phyloP scores from a whole-genome alignment of 148 eudicot genomes.

The Rheum nobile region DNA sequence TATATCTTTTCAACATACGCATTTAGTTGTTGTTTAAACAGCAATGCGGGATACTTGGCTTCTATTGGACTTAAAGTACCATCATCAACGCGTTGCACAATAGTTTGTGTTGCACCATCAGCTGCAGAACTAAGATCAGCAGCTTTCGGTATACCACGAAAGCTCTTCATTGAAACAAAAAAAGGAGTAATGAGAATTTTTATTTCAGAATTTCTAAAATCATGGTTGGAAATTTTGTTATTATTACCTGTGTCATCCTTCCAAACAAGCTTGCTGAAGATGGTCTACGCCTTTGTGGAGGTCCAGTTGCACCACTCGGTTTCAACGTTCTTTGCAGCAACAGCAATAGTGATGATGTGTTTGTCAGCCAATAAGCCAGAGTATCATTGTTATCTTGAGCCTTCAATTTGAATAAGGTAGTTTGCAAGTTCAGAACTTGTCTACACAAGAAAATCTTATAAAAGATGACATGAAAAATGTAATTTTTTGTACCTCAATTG shows the following conservation, averaged over 20 bases:
- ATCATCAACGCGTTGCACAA: conserved; percentile 14
- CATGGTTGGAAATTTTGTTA: no score
- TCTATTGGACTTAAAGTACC: conserved; percentile 49
- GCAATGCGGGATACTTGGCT: conserved; percentile 86
- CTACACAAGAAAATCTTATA: neutral
- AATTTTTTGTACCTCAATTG: conserved; percentile 57
- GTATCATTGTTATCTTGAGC: conserved; percentile 72
- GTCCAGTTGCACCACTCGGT: conserved; percentile 55
- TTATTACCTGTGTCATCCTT: conserved; percentile 74
- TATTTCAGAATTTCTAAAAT: neutral
- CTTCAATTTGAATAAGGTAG: conserved; percentile 20
- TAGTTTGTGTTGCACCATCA: conserved; percentile 27
- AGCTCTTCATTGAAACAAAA: conserved; percentile 38
- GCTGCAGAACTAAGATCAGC: conserved; percentile 41
- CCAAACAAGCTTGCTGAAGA: conserved; percentile 61
- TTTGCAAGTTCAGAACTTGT: no score
- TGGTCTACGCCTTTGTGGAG: conserved; percentile 42
- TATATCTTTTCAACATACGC: conserved; percentile 93
- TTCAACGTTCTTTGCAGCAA: conserved; percentile 74
- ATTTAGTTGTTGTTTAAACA: conserved; percentile 79
- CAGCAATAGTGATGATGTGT: conserved; percentile 65
- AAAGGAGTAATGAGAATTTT: neutral
- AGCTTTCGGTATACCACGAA: conserved; percentile 63
- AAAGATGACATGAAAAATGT: neutral
- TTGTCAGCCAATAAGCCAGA: conserved; percentile 83